Base-by-base conservation (phyloP, 116 monocot species). In the Papilionanthe hybrid region DNA sequence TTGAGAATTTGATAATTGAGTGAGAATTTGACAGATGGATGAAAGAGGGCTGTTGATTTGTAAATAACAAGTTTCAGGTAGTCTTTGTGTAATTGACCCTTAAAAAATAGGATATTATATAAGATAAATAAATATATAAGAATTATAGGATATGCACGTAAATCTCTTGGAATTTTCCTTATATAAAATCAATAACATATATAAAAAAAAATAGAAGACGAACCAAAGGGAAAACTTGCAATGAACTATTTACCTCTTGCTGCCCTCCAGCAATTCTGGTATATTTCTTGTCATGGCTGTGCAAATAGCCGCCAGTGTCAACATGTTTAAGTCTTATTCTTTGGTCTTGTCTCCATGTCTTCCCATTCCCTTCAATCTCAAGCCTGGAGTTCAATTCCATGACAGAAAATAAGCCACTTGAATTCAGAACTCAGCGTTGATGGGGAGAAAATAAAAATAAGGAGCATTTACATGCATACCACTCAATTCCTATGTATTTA, bases 231-330 rank as follows among this genome's bases (percentile, higher is more conserved):
- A 10, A 29, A 20, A 9, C 20, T 37, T 25, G n/a, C 6, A 18
- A 28, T 80, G 25, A 19, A 30, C 28, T 10, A 23, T 71, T 72
- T 86, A 98, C 99, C 99, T 99, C 99, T 84, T 99, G 99, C 80
- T 99, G 99, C 1, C 95, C 99, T 48, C 95, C 99, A 80, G 95
- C 99, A 63, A 90, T 93, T 25, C 99, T 87, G 42, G 63, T 75
- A 80, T 99, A 99, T 81, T 99, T 99, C 84, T 93, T 93, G 82
- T 99, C 85, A 69, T 99, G 99, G 76, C 93, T 99, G 77, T 99
- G 99, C 0, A 99, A 83, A 87, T 93, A 95, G 78, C 94, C 99
- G 12, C 84, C 81, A 19, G 99, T 99, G 79, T 99, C 99, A 45
- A 99, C 81, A 82, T 99, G 99, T 66, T 78, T 80, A 29, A 99